A percentile compares a stretch with the other conserved stretches of the same genome.
Conservation (phyloP, 108 stramenopile species). For the Craspedostauros australis region DNA sequence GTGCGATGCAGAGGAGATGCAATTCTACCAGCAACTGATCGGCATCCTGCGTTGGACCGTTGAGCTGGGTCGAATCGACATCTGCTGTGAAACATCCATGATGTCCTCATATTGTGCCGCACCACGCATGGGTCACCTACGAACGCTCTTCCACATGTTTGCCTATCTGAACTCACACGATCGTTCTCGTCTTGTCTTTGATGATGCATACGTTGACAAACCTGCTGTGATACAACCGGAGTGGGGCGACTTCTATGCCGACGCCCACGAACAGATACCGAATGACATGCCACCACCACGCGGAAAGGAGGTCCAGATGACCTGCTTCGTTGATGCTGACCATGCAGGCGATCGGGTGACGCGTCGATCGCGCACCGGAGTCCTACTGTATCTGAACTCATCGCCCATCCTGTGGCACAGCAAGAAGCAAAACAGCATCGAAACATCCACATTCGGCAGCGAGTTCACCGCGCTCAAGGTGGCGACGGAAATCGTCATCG, state of each 20-base stretch:
- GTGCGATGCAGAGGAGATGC: neutral
- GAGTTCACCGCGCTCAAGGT: conserved; percentile 35
- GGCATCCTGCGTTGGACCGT: conserved; percentile 41
- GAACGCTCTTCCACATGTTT: conserved; percentile 21
- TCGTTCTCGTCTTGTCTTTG: conserved; percentile 25
- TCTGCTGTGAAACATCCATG: conserved; percentile 29
- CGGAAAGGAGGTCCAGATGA: no score
- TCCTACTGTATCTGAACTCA: conserved; percentile 34
- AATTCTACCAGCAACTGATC: conserved; percentile 15
- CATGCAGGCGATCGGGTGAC: conserved; percentile 28
- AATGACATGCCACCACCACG: no score
- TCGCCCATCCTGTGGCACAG: conserved; percentile 26
- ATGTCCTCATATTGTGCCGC: no score
- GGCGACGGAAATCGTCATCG: conserved; percentile 16
- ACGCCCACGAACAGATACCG: no score
- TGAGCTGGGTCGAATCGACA: conserved; percentile 37
- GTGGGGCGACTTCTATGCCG: no score
- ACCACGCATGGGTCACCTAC: conserved; percentile 32
- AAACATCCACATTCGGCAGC: conserved; percentile 32
- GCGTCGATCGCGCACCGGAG: conserved; percentile 32
- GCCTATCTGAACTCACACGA: conserved; percentile 11
- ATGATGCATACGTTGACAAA: conserved; percentile 21
- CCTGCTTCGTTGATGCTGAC: no score
- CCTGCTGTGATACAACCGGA: no score
- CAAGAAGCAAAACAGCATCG: conserved; percentile 36